These are phyloP conservation scores for Prunus yedoensis DNA, from an alignment of 331 rosid species.

Conservation along the genomic window DNA sequence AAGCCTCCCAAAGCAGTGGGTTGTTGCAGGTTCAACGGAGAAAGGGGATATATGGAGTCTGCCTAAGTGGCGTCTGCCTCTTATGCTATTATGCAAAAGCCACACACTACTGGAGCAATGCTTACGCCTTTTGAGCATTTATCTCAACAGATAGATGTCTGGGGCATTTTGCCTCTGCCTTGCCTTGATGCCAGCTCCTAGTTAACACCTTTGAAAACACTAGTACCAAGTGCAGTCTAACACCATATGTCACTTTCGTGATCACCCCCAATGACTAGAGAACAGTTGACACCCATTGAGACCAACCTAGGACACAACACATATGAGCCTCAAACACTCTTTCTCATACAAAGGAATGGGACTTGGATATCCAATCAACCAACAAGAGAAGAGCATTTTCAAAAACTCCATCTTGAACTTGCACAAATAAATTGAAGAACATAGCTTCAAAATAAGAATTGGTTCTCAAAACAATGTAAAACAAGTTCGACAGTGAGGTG, in stretches of 20 bases:
- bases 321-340: not conserved
- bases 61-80: not conserved
- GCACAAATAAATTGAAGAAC: not conserved
- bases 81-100: not conserved
- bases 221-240: not conserved
- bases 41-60: not conserved
- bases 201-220: not conserved
- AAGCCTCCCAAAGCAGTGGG: no score
- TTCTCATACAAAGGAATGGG: not conserved
- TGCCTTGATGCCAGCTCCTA: no score
- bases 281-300: not conserved
- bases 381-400: not conserved
- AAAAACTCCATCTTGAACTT: not conserved
- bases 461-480: conserved; percentile 2
- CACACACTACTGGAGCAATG: not conserved
- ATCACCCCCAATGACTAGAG: not conserved
- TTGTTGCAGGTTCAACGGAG: not conserved
- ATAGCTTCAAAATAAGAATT: conserved; percentile 10
- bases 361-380: not conserved
- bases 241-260: not conserved
- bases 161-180: not conserved
- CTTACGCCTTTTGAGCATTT: not conserved
- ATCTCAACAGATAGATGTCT: not conserved
- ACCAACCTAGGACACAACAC: not conserved
- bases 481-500: not conserved